phyloP scores from a whole-genome alignment of 2,329 filamentous ascomycete genomes.

The Aspergillus candidus region DNA sequence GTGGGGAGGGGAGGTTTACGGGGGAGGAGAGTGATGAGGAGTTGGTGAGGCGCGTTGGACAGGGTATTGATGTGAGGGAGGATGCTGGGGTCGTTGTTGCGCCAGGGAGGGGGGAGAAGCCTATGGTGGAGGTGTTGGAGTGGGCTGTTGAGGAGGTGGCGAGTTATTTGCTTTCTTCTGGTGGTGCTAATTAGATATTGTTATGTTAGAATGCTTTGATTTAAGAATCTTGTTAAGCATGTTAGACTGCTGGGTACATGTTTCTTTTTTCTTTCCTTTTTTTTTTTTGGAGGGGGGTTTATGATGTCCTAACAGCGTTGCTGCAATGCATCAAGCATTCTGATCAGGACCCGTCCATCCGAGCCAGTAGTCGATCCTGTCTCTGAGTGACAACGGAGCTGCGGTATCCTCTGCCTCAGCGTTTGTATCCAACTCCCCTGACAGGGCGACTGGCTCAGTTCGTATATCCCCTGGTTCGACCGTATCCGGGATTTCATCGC shows the following conservation, averaged over 20 bases:
- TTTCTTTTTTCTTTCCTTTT: neutral
- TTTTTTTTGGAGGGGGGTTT: too few species aligned
- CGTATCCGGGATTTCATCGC: too few species aligned
- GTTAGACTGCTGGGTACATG: neutral
- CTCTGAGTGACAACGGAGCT: slow-evolving; percentile 14
- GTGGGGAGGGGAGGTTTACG: slow-evolving; percentile 46
- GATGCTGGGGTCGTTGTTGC: slow-evolving; percentile 41
- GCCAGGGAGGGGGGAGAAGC: slow-evolving; percentile 48
- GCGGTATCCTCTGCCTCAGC: neutral
- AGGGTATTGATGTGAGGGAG: slow-evolving; percentile 39
- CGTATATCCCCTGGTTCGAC: too few species aligned
- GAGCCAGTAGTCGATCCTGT: slow-evolving; percentile 28
- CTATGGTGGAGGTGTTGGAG: slow-evolving; percentile 57
- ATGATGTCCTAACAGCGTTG: neutral
- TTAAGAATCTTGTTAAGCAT: neutral
- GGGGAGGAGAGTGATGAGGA: slow-evolving; percentile 36
- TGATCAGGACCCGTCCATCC: slow-evolving; percentile 26
- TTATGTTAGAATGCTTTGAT: slow-evolving; percentile 1
- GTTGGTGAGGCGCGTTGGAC: slow-evolving; percentile 25
- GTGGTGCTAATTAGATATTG: too few species aligned
- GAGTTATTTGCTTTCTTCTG: slow-evolving; percentile 16
- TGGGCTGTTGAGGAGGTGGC: slow-evolving; percentile 65
- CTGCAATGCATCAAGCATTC: neutral
- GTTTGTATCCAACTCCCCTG: too few species aligned
- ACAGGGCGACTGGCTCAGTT: too few species aligned